Evolutionary conservation across 192 early-diverging fungal genomes (phyloP).

Genomic region (Coemansia sp.): DNA sequence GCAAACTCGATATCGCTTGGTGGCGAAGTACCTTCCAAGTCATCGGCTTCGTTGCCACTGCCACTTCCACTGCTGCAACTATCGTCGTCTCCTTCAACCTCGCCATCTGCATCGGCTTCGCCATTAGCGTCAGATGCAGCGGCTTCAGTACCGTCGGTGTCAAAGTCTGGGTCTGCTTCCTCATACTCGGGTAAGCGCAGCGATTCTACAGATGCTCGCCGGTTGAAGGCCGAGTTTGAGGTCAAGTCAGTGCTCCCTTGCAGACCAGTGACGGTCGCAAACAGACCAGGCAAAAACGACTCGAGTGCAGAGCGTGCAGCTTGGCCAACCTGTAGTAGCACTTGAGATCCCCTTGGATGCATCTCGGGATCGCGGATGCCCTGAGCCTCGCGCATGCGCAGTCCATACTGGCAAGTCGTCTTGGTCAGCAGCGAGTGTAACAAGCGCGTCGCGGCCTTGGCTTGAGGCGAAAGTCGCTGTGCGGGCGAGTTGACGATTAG

Average conservation of each 20-base stretch:
- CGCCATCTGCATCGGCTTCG: constrained; percentile 12
- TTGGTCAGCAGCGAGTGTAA: constrained; percentile 47
- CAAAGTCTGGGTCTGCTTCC: constrained; percentile 42
- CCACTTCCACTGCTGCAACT: constrained; percentile 12
- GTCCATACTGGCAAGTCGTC: constrained; percentile 54
- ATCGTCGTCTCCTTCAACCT: constrained; percentile 1
- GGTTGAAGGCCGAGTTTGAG: constrained; percentile 47
- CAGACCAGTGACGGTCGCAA: constrained; percentile 52
- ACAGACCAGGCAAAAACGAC: constrained; percentile 53
- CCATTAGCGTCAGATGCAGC: constrained; percentile 24
- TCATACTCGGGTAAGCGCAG: constrained; percentile 53
- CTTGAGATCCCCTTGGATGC: constrained; percentile 53
- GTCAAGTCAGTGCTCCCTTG: constrained; percentile 55
- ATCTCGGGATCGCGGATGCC: constrained; percentile 45
- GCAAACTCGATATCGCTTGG: background rate
- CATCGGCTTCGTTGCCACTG: constrained; percentile 7
- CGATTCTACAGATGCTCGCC: constrained; percentile 44
- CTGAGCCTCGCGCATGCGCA: constrained; percentile 53
- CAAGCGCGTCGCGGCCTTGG: constrained; percentile 39
- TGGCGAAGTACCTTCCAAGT: background rate
- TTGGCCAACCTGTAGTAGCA: constrained; percentile 48
- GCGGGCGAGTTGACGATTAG: constrained; percentile 53
- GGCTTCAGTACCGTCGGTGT: constrained; percentile 40
- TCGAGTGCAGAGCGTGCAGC: constrained; percentile 46
- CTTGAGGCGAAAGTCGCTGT: constrained; percentile 48